phyloP scores from a whole-genome alignment of 768 basidiomycete species.

The Leccinum fibrillosum region DNA sequence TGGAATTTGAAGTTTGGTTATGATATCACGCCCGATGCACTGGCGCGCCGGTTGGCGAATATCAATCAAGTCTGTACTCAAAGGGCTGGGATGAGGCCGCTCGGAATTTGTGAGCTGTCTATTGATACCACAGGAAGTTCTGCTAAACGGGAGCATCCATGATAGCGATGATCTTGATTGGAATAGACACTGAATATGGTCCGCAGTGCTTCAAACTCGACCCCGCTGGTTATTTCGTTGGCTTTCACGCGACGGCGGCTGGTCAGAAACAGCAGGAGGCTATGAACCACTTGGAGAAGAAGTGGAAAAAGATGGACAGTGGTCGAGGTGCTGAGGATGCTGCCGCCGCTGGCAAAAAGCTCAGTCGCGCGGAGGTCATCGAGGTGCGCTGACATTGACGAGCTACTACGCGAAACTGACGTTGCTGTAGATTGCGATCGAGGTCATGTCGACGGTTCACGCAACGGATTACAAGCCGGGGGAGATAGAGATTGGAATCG shows the following conservation, averaged over 20 bases:
- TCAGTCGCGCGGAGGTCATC: conserved; percentile 77
- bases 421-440: conserved; percentile 75
- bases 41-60: conserved; percentile 91
- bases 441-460: conserved; percentile 90
- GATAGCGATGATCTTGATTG: conserved; percentile 93
- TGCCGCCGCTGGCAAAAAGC: conserved; percentile 65
- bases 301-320: conserved; percentile 92
- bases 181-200: conserved; percentile 84
- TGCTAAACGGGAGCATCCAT: neutral
- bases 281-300: conserved; percentile 98
- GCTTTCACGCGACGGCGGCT: conserved; percentile 94
- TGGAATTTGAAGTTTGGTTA: conserved; percentile 97
- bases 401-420: neutral
- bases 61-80: conserved; percentile 99
- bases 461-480: conserved; percentile 94
- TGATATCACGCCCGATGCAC: conserved; percentile 96
- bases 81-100: conserved; percentile 92
- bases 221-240: conserved; percentile 97
- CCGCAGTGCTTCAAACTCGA: conserved; percentile 99
- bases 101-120: conserved; percentile 78
- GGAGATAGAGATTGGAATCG: conserved; percentile 95
- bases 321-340: conserved; percentile 80
- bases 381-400: conserved; percentile 57
- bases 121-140: neutral
- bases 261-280: conserved; percentile 98